Conservation (phyloP, 2,329 filamentous ascomycete species). For the Cercospora janseana region DNA sequence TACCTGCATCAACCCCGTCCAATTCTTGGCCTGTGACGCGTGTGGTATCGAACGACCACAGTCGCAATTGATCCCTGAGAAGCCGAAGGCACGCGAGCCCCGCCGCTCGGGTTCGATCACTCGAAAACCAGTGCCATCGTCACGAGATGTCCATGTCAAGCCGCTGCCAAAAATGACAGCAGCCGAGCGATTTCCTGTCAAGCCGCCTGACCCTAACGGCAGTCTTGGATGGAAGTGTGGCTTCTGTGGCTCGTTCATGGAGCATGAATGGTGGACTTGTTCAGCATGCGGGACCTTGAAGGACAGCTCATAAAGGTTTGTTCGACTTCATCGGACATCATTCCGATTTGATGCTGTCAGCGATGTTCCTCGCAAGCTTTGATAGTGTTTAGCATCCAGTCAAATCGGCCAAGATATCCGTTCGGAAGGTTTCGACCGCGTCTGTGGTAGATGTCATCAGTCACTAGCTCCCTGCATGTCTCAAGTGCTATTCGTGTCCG, state of each 20-base stretch:
- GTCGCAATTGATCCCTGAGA: constrained; percentile 34
- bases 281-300: constrained; percentile 61
- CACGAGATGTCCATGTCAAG: constrained; percentile 2
- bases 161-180: constrained; percentile 8
- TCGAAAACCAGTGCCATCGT: constrained; percentile 25
- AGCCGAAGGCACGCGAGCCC: background rate
- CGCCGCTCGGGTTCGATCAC: constrained; percentile 1
- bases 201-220: constrained; percentile 41
- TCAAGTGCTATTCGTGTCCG: background rate
- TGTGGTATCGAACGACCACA: constrained; percentile 57
- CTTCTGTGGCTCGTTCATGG: constrained; percentile 61
- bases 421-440: background rate
- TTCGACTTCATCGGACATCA: background rate
- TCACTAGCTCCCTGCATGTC: background rate
- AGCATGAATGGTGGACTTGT: constrained; percentile 64
- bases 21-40: constrained; percentile 60
- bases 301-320: constrained; percentile 38
- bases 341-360: background rate
- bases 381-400: background rate
- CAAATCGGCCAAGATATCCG: constrained; percentile 3
- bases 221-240: constrained; percentile 60
- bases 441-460: background rate
- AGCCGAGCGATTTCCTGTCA: constrained; percentile 11
- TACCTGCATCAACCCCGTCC: constrained; percentile 61
- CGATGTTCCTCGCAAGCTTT: background rate